Conservation (phyloP, 495 filamentous ascomycete genomes). For the Cetradonia linearis region DNA sequence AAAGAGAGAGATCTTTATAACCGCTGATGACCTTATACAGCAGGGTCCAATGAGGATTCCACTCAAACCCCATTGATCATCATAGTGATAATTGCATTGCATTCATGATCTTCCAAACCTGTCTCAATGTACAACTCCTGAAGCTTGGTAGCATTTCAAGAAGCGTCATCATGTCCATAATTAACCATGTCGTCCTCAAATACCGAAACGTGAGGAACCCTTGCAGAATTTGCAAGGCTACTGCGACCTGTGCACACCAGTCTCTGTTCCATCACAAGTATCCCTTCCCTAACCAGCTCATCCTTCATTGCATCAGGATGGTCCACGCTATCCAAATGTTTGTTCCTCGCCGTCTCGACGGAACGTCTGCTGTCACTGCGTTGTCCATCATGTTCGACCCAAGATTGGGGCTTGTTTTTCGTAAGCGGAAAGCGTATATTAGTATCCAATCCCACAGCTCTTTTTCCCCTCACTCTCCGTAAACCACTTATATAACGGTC, state of each 20-base stretch:
- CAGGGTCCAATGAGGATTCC: too few species aligned
- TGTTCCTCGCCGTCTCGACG: neutral
- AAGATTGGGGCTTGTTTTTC: conserved; percentile 16
- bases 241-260: neutral
- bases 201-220: neutral
- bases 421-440: conserved; percentile 23
- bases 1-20: neutral
- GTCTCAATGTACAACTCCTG: neutral
- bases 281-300: conserved; percentile 20
- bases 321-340: neutral
- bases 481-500: conserved; percentile 14
- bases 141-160: neutral
- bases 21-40: neutral
- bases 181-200: conserved; percentile 20
- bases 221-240: neutral
- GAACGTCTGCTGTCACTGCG: neutral
- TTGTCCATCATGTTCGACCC: conserved; percentile 16
- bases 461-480: conserved; percentile 11
- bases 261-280: conserved; percentile 6
- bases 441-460: neutral
- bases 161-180: conserved; percentile 17
- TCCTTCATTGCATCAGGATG: conserved; percentile 17
- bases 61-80: neutral
- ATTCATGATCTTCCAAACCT: neutral
- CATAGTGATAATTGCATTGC: neutral